These are phyloP conservation scores for Fragaria iinumae DNA, from an alignment of 306 rosid species.

Conservation along the genomic window DNA sequence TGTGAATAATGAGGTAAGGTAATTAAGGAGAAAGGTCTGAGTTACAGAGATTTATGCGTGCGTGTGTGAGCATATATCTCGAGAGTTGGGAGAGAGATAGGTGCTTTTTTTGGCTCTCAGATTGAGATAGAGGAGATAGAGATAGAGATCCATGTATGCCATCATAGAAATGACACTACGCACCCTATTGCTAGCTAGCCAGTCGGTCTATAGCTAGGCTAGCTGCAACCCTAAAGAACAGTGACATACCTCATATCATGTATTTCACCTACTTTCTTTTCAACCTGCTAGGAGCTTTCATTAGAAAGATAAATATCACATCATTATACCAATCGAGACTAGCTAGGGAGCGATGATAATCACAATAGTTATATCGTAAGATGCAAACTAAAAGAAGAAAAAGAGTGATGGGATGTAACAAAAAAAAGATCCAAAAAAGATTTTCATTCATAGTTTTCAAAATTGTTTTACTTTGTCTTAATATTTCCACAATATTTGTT, in stretches of 20 bases:
- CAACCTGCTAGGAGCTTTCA: neutral
- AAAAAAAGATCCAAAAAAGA: neutral
- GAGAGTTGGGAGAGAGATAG: neutral
- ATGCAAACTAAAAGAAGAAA: neutral
- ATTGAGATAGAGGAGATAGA: neutral
- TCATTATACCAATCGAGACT: neutral
- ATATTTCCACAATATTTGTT: neutral
- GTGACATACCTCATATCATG: neutral
- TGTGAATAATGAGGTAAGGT: conserved; percentile 8
- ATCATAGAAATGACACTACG: neutral
- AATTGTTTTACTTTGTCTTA: neutral
- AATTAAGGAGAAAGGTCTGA: conserved; percentile 26
- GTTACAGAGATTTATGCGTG: conserved; percentile 40
- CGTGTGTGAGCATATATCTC: conserved; percentile 34
- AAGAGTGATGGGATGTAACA: neutral
- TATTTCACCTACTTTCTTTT: neutral
- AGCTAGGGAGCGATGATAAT: neutral
- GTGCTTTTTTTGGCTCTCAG: neutral
- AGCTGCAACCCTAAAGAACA: neutral
- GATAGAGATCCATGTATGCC: neutral
- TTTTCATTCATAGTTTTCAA: neutral
- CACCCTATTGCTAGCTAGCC: neutral
- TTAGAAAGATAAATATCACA: neutral
- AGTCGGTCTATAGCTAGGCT: neutral
- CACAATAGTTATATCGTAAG: neutral